A percentile compares a stretch with the other conserved stretches of the same genome.
Conservation (phyloP, 306 rosid species). For the Medicago arabica region DNA sequence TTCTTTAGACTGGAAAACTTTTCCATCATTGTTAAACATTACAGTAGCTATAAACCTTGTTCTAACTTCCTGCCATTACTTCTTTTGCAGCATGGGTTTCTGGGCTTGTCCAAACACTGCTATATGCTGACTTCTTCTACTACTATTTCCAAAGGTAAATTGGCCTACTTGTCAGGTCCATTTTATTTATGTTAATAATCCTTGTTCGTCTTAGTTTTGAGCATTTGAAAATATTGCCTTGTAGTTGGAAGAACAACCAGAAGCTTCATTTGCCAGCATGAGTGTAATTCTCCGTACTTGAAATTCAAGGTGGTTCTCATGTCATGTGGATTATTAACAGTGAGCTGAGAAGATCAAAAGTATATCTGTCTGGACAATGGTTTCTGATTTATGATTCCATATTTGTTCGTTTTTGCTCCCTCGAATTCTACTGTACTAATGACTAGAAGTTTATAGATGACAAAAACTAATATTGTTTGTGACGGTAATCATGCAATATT, state of each 20-base stretch:
- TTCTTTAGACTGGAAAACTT: conserved; percentile 2
- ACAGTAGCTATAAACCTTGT: not conserved
- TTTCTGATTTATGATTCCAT: conserved; percentile 41
- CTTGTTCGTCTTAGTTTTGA: conserved; percentile 16
- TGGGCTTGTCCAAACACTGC: conserved; percentile 80
- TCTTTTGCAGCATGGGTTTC: conserved; percentile 81
- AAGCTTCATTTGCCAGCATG: conserved; percentile 89
- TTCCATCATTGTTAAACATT: not conserved
- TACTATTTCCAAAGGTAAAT: conserved; percentile 87
- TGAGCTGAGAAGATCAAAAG: conserved; percentile 39
- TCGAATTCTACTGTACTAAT: conserved; percentile 46
- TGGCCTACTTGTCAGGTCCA: conserved; percentile 8
- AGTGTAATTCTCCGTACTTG: conserved; percentile 35
- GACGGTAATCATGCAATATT: conserved; percentile 36
- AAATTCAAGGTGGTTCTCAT: conserved; percentile 39
- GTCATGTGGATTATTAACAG: conserved; percentile 35
- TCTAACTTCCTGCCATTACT: not conserved
- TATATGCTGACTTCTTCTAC: conserved; percentile 91
- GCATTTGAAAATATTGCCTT: conserved; percentile 36
- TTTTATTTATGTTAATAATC: conserved; percentile 12
- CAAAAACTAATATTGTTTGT: conserved; percentile 24
- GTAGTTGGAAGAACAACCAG: conserved; percentile 90
- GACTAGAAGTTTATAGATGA: conserved; percentile 41
- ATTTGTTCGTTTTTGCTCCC: conserved; percentile 46
- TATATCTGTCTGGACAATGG: conserved; percentile 39